Evolutionary conservation across 2,329 filamentous ascomycete genomes (phyloP).

Genomic region (Diplodia sapinea): DNA sequence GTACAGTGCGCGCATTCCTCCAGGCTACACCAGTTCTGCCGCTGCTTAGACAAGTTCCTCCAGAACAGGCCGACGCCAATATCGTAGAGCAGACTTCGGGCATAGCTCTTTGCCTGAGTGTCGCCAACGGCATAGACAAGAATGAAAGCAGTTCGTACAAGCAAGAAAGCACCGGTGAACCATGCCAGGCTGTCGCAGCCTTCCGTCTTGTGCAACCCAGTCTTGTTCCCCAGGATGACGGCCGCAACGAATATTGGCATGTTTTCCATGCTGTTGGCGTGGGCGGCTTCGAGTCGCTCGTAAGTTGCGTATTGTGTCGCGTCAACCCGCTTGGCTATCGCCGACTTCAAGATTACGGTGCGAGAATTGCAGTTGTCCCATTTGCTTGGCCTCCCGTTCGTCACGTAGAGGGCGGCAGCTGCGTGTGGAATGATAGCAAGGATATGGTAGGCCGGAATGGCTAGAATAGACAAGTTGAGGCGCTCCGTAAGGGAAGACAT

Average conservation of each 20-base stretch:
- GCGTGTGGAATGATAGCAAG: slow-evolving; percentile 51
- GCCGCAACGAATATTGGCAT: slow-evolving; percentile 54
- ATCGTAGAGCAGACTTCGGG: slow-evolving; percentile 42
- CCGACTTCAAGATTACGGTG: slow-evolving; percentile 40
- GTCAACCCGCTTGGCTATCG: slow-evolving; percentile 47
- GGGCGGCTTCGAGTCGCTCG: slow-evolving; percentile 54
- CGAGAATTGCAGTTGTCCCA: slow-evolving; percentile 40
- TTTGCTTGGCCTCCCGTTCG: slow-evolving; percentile 43
- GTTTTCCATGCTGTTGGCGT: slow-evolving; percentile 55
- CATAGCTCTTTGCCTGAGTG: slow-evolving; percentile 35
- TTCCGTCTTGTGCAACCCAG: slow-evolving; percentile 41
- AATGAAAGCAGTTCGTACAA: slow-evolving; percentile 44
- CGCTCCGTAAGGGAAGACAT: slow-evolving; percentile 33
- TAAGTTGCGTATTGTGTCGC: slow-evolving; percentile 48
- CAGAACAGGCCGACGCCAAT: slow-evolving; percentile 41
- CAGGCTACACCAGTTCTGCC: slow-evolving; percentile 33
- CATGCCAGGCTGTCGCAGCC: slow-evolving; percentile 40
- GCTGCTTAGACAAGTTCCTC: slow-evolving; percentile 41
- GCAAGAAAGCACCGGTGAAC: slow-evolving; percentile 47
- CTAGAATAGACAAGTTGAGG: slow-evolving; percentile 50
- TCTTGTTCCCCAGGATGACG: slow-evolving; percentile 52
- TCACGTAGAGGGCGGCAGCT: slow-evolving; percentile 47
- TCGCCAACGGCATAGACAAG: slow-evolving; percentile 45
- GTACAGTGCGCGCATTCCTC: not conserved
- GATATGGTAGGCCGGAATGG: slow-evolving; percentile 53